Percentiles rank a stretch among this genome's conserved stretches.
Evolutionary conservation across 495 filamentous ascomycete genomes (phyloP).

Genomic region (Penicillium malachiteum): DNA sequence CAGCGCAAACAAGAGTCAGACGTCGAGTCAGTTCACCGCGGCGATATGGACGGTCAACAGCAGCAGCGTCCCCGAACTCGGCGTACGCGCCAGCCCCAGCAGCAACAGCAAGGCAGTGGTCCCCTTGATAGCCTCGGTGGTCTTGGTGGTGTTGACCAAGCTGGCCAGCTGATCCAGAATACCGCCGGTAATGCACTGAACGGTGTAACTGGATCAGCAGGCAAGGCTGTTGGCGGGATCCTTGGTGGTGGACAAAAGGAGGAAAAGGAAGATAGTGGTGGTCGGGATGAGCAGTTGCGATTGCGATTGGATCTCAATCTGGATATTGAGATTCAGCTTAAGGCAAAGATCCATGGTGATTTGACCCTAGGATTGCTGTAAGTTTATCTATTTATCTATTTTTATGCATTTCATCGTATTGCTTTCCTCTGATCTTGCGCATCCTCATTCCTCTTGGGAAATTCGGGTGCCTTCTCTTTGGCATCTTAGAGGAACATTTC

Average conservation of each 20-base stretch:
- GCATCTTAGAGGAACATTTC: conserved; percentile 11
- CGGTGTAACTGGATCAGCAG: conserved; percentile 54
- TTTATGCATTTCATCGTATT: background rate
- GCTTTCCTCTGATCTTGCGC: background rate
- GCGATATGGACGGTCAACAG: conserved; percentile 39
- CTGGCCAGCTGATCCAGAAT: conserved; percentile 58
- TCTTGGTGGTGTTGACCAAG: conserved; percentile 58
- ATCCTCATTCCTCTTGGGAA: background rate
- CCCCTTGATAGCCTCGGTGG: conserved; percentile 52
- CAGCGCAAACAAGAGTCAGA: conserved; percentile 35
- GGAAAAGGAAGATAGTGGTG: conserved; percentile 44
- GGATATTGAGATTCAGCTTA: conserved; percentile 85
- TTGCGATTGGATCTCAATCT: conserved; percentile 82
- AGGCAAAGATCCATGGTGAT: conserved; percentile 91
- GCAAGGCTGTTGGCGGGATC: conserved; percentile 56
- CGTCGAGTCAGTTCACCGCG: conserved; percentile 34
- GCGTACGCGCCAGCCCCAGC: conserved; percentile 27
- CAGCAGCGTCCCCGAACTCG: conserved; percentile 41
- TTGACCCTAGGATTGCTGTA: conserved; percentile 82
- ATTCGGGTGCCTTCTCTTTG: background rate
- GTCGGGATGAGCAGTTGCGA: conserved; percentile 69
- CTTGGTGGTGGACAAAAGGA: conserved; percentile 40
- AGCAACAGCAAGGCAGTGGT: conserved; percentile 40
- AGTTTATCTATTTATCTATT: conserved; percentile 34
- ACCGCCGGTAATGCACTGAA: conserved; percentile 62